Evolutionary conservation across 208 protist genomes (phyloP), one percentile per base, ranked within the genome.

Genomic region (Angomonas deanei): DNA sequence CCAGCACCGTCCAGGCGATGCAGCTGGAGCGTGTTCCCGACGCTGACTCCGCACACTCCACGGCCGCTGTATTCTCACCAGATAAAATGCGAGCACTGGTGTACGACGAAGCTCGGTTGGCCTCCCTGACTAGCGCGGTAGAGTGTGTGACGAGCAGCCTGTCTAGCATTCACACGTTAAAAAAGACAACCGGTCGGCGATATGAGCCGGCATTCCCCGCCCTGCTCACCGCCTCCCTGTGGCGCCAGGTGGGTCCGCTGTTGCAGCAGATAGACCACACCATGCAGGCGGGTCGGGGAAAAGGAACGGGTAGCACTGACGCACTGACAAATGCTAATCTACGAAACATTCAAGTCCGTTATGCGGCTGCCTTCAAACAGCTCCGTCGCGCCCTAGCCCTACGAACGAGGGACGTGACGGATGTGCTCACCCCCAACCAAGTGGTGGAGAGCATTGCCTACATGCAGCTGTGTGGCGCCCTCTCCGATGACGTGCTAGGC

Each of bases 401-500:
- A 28, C 80, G 82, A 58, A 84, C 76, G 0, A 70, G 74, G 17
- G 62, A 57, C 10, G 10, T 85, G 8, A 67, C 68, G 3, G 32
- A 72, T 11, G 47, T 76, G 30, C 36, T 88, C 8, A 46, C 77
- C 19, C 61, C 64, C 0, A 38, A 57, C 28, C 46, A 54, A 17
- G 56, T 87, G 23, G 70, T 76, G 11, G 64, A 70, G 38, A 68
- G 76, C 8, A 60, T 93, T 39, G 61, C 76, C 11, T 64, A 60
- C 26, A 74, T 93, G 68, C 75, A 84, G 53, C 73, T 82, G 13
- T 86, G 78, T 50, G 72, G 74, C 11, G 82, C 82, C 2, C 72
- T 93, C 24, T 63, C 82, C 6, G 87, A 93, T 55, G 83, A 93
- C 64, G 63, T 91, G 3, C 67, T 93, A 27, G 81, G 87, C 2